Evolutionary conservation across 2,329 filamentous ascomycete genomes (phyloP).

Genomic region (Ceratocystis cacaofunesta): DNA sequence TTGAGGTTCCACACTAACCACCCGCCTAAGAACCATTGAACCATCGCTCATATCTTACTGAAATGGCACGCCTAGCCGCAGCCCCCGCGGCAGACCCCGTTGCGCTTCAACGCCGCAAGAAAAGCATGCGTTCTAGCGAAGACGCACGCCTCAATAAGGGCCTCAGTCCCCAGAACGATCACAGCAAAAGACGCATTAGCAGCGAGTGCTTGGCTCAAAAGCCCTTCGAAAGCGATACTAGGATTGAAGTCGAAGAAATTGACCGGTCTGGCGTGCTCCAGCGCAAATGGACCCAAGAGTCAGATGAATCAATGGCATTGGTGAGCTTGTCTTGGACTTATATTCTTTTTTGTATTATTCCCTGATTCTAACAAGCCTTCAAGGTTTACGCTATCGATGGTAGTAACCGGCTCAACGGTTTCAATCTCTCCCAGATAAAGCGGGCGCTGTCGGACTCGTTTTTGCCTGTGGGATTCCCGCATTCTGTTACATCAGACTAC

Average conservation of each 20-base stretch:
- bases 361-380: background rate
- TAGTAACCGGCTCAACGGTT: background rate
- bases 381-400: background rate
- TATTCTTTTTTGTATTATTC: no score
- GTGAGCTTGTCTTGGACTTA: background rate
- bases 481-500: slow-evolving; percentile 77
- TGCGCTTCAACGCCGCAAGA: slow-evolving; percentile 6
- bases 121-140: background rate
- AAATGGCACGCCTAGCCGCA: slow-evolving; percentile 11
- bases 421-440: slow-evolving; percentile 4
- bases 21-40: background rate
- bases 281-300: slow-evolving; percentile 22
- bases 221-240: background rate
- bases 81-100: background rate
- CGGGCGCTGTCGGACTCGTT: slow-evolving; percentile 49
- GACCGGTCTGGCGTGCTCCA: slow-evolving; percentile 27
- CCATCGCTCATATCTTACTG: background rate
- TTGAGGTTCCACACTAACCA: no score
- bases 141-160: background rate
- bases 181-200: background rate
- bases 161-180: background rate
- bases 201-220: background rate
- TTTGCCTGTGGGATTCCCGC: slow-evolving; percentile 73
- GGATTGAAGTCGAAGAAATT: slow-evolving; percentile 25
- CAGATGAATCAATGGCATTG: slow-evolving; percentile 8